Evolutionary conservation across 495 filamentous ascomycete species (phyloP).

Genomic region (Penicillium herquei): DNA sequence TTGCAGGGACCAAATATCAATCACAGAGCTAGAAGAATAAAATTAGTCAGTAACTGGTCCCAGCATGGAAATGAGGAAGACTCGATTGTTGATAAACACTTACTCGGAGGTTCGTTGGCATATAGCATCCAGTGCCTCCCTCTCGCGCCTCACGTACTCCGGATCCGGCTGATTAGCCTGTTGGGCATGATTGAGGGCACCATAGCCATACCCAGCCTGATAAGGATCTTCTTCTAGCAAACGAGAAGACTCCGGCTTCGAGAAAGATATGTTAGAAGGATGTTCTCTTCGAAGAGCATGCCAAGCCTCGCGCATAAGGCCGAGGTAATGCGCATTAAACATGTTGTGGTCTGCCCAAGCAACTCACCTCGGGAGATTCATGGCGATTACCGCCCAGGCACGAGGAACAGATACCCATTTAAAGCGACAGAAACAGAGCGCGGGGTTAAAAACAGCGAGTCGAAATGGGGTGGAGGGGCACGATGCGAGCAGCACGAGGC

Average conservation of each 20-base stretch:
- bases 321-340: constrained; percentile 18
- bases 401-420: constrained; percentile 53
- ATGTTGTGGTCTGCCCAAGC: neutral
- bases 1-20: constrained; percentile 51
- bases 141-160: constrained; percentile 48
- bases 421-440: constrained; percentile 3
- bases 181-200: constrained; percentile 39
- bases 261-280: constrained; percentile 22
- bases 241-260: constrained; percentile 49
- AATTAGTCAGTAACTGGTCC: neutral
- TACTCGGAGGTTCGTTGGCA: constrained; percentile 54
- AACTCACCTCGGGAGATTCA: constrained; percentile 46
- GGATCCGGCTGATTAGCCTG: constrained; percentile 46
- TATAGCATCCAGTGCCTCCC: constrained; percentile 53
- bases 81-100: constrained; percentile 14
- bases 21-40: constrained; percentile 35
- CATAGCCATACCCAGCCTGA: constrained; percentile 48
- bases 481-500: constrained; percentile 27
- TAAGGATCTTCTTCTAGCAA: constrained; percentile 53
- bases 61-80: neutral
- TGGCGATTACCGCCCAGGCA: constrained; percentile 49
- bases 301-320: constrained; percentile 16
- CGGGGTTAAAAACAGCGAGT: neutral
- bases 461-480: constrained; percentile 12
- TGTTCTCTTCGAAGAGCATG: neutral